Percentiles rank a stretch among this genome's conserved stretches.
These are phyloP conservation scores for Pseudopithomyces chartarum DNA, from an alignment of 2,329 filamentous ascomycete species.

Conservation along the genomic window DNA sequence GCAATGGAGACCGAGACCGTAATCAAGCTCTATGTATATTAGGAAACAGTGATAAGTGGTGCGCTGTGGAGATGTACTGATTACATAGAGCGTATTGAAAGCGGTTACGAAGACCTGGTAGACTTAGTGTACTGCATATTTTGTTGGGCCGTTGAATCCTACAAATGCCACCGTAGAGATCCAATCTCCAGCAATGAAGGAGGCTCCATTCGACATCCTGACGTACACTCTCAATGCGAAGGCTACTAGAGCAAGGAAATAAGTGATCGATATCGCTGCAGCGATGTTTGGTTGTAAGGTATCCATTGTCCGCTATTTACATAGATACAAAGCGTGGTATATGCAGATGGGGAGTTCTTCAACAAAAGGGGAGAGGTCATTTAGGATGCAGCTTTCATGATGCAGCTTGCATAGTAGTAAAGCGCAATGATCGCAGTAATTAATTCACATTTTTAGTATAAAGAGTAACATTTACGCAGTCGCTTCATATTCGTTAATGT, in stretches of 20 bases:
- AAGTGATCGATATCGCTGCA: not conserved
- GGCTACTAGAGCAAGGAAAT: conserved; percentile 3
- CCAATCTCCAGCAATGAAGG: not conserved
- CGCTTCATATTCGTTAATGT: too few species aligned
- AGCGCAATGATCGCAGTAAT: too few species aligned
- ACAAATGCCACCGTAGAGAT: conserved; percentile 4
- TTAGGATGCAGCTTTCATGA: too few species aligned
- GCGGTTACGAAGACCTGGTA: not conserved
- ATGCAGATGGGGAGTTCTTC: not conserved
- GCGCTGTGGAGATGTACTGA: not conserved
- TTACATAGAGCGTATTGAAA: not conserved
- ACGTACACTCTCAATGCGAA: not conserved
- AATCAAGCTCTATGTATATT: not conserved
- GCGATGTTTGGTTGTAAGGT: conserved; percentile 2
- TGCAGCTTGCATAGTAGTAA: not conserved
- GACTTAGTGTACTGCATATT: not conserved
- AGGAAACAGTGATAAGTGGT: not conserved
- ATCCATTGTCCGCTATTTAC: not conserved
- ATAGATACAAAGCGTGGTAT: not conserved
- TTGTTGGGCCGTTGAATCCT: not conserved
- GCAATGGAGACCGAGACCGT: not conserved
- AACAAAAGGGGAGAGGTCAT: not conserved
- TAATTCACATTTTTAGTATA: too few species aligned
- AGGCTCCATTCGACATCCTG: not conserved
- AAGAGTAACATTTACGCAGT: too few species aligned